These are phyloP conservation scores for Beauveria rudraprayagi DNA, from an alignment of 2,329 filamentous ascomycete species.

Conservation along the genomic window DNA sequence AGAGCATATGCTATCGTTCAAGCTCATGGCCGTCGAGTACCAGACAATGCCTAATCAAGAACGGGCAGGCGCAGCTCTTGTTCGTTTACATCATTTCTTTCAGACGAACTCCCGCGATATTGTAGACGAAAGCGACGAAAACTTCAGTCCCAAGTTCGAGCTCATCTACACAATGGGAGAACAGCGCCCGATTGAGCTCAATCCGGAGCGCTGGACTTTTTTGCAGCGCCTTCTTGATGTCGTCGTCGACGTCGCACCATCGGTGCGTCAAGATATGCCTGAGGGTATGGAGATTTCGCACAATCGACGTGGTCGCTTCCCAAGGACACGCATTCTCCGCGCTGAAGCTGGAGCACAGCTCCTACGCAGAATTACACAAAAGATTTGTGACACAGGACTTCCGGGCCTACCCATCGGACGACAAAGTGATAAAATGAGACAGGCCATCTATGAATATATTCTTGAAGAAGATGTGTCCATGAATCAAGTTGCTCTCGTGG, in stretches of 20 bases:
- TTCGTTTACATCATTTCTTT: constrained; percentile 37
- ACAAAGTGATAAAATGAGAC: constrained; percentile 19
- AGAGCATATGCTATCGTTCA: constrained; percentile 56
- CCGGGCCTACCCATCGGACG: constrained; percentile 33
- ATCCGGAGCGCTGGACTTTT: constrained; percentile 47
- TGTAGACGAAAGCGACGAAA: constrained; percentile 59
- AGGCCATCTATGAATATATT: neutral
- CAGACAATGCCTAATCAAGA: constrained; percentile 21
- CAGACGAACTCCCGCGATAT: constrained; percentile 42
- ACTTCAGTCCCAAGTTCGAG: constrained; percentile 53
- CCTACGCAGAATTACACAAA: neutral
- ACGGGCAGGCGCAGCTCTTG: constrained; percentile 23
- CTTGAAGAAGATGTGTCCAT: neutral
- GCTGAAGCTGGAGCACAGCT: neutral
- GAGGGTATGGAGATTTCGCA: neutral
- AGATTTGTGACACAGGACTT: constrained; percentile 19
- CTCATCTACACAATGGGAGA: constrained; percentile 54
- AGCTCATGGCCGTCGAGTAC: constrained; percentile 42
- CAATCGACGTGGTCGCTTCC: neutral
- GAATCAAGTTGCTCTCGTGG: neutral
- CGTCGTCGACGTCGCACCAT: neutral
- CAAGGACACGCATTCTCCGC: constrained; percentile 2
- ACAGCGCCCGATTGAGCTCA: constrained; percentile 42
- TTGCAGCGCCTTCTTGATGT: constrained; percentile 31
- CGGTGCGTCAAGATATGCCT: neutral